Evolutionary conservation across 176 grass and related monocot genomes (phyloP), one percentile per base, ranked within the genome.

Genomic region (Oryza rufipogon): DNA sequence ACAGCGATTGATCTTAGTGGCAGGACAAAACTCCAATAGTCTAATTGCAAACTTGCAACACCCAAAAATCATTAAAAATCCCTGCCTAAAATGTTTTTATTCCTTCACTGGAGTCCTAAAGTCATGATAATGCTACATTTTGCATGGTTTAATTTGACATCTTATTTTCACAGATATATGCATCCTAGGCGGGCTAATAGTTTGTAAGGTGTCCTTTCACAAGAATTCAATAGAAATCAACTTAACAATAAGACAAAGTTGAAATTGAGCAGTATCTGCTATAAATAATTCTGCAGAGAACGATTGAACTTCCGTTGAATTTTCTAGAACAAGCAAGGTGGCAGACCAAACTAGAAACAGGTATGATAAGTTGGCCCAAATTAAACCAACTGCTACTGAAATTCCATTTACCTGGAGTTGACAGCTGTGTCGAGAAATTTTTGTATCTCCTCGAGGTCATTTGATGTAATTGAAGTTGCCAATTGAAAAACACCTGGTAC

Each of bases 361-460:
- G 17, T 71, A 54, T 28, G 56, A 61, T 47, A 86, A 78, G 38
- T 26, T 68, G 30, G 60, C 38, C 64, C 56, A 66, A 60, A 6
- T 15, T 74, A 36, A 47, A 45, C 38, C 34, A 10, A 71, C 36
- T 61, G 76, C 63, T 76, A 68, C 26, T 61, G 14, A 78, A 61
- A 83, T 68, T 70, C 47, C 49, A 81, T 42, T 46, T 92, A 98
- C 96, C 96, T 92, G 26, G 93, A 94, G 82, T 96, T 92, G 23
- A 98, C 96, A 90, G 96, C 93, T 76, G 81, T 85, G 10, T 95
- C 93, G 79, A 98, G 93, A 86, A 98, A 98, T 87, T 93, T 98
- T 36, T 98, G 93, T 87, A 98, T 96, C 82, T 98, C 93, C 89
- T 98, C 96, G 1, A 98, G 90, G 46, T 98, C 93, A 84, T 92